Evolutionary conservation across 225 moss, liverwort and hornwort genomes (phyloP).

Genomic region (Asterella californica): DNA sequence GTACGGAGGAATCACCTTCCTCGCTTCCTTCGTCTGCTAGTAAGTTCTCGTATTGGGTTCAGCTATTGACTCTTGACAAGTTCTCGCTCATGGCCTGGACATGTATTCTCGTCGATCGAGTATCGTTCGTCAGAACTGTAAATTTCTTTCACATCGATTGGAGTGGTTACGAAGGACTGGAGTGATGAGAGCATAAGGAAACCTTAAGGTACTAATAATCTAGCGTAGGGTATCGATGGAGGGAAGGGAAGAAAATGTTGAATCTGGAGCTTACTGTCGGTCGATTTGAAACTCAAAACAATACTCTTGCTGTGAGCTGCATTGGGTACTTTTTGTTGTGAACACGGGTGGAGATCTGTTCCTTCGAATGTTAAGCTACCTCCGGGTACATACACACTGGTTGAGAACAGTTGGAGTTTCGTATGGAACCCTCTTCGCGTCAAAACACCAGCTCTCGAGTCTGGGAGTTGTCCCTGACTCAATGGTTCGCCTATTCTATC

Average conservation of each 20-base stretch:
- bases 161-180: no score
- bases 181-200: no score
- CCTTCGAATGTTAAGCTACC: neutral
- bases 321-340: neutral
- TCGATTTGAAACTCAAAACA: neutral
- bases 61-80: no score
- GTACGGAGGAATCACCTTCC: no score
- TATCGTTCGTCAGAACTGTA: no score
- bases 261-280: neutral
- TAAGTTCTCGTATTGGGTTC: no score
- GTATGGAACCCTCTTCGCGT: slow-evolving; percentile 21
- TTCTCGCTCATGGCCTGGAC: no score
- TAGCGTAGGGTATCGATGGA: no score
- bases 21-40: no score
- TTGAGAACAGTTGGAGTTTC: neutral
- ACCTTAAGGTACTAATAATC: no score
- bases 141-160: no score
- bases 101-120: no score
- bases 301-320: neutral
- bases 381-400: neutral
- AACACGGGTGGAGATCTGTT: neutral
- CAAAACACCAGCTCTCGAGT: slow-evolving; percentile 21
- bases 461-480: slow-evolving; percentile 19
- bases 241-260: neutral
- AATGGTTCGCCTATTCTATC: slow-evolving; percentile 24